Conservation (phyloP, 257 asterid genomes). For the Penstemon newberryi region DNA sequence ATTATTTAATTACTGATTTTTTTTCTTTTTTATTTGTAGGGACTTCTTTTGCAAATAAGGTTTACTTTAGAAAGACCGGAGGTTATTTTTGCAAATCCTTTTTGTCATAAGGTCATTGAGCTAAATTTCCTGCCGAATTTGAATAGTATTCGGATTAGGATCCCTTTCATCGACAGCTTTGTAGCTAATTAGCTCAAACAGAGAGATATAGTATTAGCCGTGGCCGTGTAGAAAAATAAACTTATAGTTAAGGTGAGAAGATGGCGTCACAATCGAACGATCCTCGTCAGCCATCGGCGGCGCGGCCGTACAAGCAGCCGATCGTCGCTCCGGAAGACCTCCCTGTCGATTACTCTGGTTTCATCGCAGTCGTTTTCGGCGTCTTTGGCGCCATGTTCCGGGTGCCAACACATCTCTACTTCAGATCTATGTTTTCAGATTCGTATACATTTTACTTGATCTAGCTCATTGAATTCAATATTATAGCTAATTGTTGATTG, state of each 20-base stretch:
- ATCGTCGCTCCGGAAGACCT: constrained; percentile 60
- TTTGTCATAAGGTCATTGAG: too few relatives aligned
- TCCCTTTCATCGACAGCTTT: too few relatives aligned
- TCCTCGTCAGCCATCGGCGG: constrained; percentile 61
- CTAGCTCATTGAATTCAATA: neutral
- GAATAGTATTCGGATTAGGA: too few relatives aligned
- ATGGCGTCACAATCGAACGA: constrained; percentile 65
- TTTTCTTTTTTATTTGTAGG: too few relatives aligned
- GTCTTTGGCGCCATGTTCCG: constrained; percentile 81
- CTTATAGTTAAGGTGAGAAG: neutral
- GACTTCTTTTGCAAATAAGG: too few relatives aligned
- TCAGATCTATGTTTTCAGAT: neutral
- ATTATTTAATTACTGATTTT: too few relatives aligned
- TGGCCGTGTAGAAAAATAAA: too few relatives aligned
- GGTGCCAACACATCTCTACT: constrained; percentile 16
- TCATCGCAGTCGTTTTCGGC: constrained; percentile 78
- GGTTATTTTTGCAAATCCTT: too few relatives aligned
- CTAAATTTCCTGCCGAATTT: too few relatives aligned
- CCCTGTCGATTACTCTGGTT: constrained; percentile 82
- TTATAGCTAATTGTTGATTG: neutral
- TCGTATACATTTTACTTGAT: neutral
- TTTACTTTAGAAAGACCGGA: too few relatives aligned
- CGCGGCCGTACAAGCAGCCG: constrained; percentile 51
- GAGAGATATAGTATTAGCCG: too few relatives aligned
- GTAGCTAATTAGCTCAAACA: too few relatives aligned